Conservation (phyloP, 495 filamentous ascomycete genomes). For the Melanomma pulvis-pyrius region DNA sequence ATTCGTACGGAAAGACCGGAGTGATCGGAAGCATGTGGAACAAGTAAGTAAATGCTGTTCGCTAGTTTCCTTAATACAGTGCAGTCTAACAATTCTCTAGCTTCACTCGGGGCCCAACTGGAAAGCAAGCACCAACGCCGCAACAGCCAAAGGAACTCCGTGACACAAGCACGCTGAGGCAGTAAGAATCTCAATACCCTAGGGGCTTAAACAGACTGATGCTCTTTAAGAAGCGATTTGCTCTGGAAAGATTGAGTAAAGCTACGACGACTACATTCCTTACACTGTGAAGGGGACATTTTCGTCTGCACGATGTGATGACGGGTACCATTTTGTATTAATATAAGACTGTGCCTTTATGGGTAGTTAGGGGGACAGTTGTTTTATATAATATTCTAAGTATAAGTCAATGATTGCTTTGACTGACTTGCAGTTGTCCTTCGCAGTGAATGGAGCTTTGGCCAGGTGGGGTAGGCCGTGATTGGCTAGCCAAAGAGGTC, state of each 20-base stretch:
- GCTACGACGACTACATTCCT: not conserved
- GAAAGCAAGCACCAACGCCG: not conserved
- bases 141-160: conserved; percentile 15
- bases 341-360: not conserved
- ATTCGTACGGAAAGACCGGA: conserved; percentile 24
- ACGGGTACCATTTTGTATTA: not conserved
- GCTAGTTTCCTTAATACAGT: conserved; percentile 16
- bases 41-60: conserved; percentile 18
- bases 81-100: conserved; percentile 45
- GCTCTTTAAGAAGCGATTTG: conserved; percentile 13
- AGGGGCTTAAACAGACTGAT: conserved; percentile 16
- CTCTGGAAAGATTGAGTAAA: conserved; percentile 17
- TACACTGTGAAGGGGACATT: not conserved
- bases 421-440: not conserved
- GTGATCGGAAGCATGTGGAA: conserved; percentile 32
- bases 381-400: not conserved
- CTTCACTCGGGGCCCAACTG: conserved; percentile 25
- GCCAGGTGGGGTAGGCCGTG: not conserved
- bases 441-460: not conserved
- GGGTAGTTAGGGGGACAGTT: not conserved
- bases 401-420: not conserved
- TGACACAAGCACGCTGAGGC: conserved; percentile 25
- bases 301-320: not conserved
- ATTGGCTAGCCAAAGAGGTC: not conserved
- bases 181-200: conserved; percentile 7